phyloP scores from a whole-genome alignment of 2,329 filamentous ascomycete genomes.

The Monosporascus sp. region DNA sequence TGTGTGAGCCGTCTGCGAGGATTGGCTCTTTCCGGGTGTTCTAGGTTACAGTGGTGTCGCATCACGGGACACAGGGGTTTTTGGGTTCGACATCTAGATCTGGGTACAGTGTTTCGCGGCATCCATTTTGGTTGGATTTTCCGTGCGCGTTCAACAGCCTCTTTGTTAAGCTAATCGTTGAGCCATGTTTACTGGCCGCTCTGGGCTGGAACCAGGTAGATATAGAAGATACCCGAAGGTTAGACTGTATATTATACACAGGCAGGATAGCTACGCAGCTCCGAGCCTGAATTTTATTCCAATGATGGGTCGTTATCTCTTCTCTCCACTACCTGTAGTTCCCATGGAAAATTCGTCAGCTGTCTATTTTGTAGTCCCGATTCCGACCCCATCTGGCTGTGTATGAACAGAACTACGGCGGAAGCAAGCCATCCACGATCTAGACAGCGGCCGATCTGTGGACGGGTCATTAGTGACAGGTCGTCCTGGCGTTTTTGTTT shows the following conservation, averaged over 20 bases:
- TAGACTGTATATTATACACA: conserved; percentile 32
- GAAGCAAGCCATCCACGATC: background rate
- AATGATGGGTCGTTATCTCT: conserved; percentile 21
- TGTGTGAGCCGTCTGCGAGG: conserved; percentile 19
- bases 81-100: too few species aligned
- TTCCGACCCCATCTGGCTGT: background rate
- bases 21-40: conserved; percentile 9
- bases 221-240: conserved; percentile 30
- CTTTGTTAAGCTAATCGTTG: conserved; percentile 20
- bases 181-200: conserved; percentile 21
- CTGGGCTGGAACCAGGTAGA: conserved; percentile 31
- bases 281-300: conserved; percentile 21
- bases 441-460: background rate
- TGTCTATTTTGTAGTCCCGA: too few species aligned
- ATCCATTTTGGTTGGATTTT: conserved; percentile 15
- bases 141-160: conserved; percentile 9
- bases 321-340: background rate
- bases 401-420: background rate
- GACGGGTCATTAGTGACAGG: background rate
- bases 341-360: too few species aligned
- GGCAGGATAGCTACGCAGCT: conserved; percentile 28
- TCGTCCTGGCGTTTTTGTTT: background rate
- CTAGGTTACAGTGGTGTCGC: background rate
- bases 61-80: background rate
- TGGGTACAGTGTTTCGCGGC: conserved; percentile 17